Conservation (phyloP, 345 rosid species). For the Salix caprea region DNA sequence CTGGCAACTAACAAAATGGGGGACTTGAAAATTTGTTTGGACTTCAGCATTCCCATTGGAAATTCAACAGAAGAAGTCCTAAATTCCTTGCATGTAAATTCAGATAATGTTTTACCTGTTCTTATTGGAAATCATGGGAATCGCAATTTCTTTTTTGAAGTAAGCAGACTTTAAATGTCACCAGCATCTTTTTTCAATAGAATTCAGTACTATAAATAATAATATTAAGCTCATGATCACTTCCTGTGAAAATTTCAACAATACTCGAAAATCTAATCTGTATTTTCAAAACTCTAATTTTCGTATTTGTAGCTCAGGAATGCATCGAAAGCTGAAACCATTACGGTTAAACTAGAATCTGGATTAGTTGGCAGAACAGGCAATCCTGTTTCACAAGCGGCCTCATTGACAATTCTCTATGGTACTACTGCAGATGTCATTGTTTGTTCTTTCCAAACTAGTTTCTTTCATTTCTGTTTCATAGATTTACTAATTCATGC, state of each 20-base stretch:
- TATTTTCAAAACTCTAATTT: conserved; percentile 5
- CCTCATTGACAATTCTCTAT: conserved; percentile 38
- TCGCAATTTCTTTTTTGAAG: conserved; percentile 39
- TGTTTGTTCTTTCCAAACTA: neutral
- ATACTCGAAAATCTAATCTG: neutral
- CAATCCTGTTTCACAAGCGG: conserved; percentile 34
- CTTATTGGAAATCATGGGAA: conserved; percentile 30
- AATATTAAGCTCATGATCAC: neutral
- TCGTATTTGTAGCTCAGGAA: conserved; percentile 39
- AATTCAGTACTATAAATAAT: neutral
- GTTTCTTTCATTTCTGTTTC: neutral
- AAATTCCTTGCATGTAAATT: conserved; percentile 29
- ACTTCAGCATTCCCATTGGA: conserved; percentile 41
- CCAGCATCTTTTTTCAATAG: no score
- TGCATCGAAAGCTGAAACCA: conserved; percentile 29
- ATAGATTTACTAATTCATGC: neutral
- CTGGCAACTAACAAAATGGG: conserved; percentile 36
- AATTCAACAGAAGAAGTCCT: conserved; percentile 48
- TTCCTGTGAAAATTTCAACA: neutral
- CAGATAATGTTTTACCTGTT: conserved; percentile 28
- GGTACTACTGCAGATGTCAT: conserved; percentile 27
- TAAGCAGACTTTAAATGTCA: conserved; percentile 17
- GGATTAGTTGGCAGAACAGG: conserved; percentile 38
- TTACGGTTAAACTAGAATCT: conserved; percentile 37
- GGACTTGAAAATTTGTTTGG: conserved; percentile 40